A percentile compares a stretch with the other conserved stretches of the same genome.
Evolutionary conservation across 768 basidiomycete species (phyloP).

Genomic region (Tricholoma sp.): DNA sequence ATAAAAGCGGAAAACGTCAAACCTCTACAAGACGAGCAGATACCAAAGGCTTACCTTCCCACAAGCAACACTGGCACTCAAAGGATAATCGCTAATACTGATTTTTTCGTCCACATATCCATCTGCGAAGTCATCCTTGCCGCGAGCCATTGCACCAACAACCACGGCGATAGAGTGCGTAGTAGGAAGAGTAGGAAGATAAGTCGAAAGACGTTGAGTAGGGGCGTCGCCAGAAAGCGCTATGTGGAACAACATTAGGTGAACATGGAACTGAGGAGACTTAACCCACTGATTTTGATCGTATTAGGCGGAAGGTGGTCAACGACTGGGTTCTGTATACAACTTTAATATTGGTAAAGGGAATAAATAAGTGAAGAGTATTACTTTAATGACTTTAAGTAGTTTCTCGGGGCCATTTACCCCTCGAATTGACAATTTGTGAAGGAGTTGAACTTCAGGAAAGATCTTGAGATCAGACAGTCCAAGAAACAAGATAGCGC

Average conservation of each 20-base stretch:
- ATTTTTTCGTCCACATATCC: constrained; percentile 94
- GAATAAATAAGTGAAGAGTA: constrained; percentile 8
- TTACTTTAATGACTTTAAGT: constrained; percentile 92
- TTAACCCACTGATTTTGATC: constrained; percentile 82
- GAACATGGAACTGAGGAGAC: not conserved
- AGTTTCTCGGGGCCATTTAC: constrained; percentile 97
- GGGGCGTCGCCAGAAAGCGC: constrained; percentile 91
- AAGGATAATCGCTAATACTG: constrained; percentile 87
- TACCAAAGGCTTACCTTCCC: constrained; percentile 69
- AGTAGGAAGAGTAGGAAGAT: constrained; percentile 79
- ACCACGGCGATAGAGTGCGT: constrained; percentile 92
- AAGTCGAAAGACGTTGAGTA: constrained; percentile 73
- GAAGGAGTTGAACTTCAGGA: constrained; percentile 84
- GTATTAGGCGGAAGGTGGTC: constrained; percentile 96
- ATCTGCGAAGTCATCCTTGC: constrained; percentile 96
- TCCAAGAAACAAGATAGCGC: constrained; percentile 2
- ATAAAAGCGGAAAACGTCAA: not conserved
- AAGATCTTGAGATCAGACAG: not conserved
- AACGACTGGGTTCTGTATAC: constrained; percentile 77
- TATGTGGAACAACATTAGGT: constrained; percentile 22
- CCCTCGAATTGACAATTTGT: constrained; percentile 91
- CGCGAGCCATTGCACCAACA: constrained; percentile 97
- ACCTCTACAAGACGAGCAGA: not conserved
- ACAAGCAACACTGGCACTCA: constrained; percentile 93
- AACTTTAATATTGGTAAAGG: constrained; percentile 1